Evolutionary conservation across 2,329 filamentous ascomycete genomes (phyloP).

Genomic region (Fusarium protoensiforme): DNA sequence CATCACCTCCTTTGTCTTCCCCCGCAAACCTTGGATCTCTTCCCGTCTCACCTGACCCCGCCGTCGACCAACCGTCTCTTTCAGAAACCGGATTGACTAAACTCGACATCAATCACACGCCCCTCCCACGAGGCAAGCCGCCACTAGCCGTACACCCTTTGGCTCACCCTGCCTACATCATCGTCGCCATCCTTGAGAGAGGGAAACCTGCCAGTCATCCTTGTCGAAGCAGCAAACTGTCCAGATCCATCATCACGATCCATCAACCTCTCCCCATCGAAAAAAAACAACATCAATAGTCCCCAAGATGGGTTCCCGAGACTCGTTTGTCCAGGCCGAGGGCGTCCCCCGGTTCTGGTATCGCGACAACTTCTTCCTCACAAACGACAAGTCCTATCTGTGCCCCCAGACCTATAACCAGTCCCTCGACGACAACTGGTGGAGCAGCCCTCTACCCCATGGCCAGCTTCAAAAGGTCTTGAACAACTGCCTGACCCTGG

Average conservation of each 20-base stretch:
- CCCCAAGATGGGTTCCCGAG: conserved; percentile 41
- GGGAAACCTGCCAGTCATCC: conserved; percentile 1
- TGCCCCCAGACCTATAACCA: conserved; percentile 65
- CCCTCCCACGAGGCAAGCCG: conserved; percentile 34
- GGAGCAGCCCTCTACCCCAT: conserved; percentile 65
- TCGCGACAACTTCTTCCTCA: conserved; percentile 67
- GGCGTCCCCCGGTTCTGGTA: conserved; percentile 58
- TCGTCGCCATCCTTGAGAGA: conserved; percentile 13
- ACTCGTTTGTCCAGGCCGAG: conserved; percentile 43
- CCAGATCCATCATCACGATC: background rate
- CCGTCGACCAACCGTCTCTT: conserved; percentile 30
- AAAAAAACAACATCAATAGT: background rate
- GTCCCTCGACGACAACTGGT: conserved; percentile 69
- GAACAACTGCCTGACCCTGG: conserved; percentile 69
- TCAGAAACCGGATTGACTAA: conserved; percentile 29
- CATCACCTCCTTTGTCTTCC: conserved; percentile 16
- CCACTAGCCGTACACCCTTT: conserved; percentile 39
- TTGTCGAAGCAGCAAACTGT: background rate
- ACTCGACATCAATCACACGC: conserved; percentile 35
- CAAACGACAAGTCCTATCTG: conserved; percentile 67
- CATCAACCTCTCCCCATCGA: background rate
- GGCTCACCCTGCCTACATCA: conserved; percentile 34
- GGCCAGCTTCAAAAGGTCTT: conserved; percentile 62
- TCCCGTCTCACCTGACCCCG: conserved; percentile 32
- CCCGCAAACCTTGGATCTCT: conserved; percentile 29